Conservation (phyloP, 2,329 filamentous ascomycete species). For the Aschersonia sp. region DNA sequence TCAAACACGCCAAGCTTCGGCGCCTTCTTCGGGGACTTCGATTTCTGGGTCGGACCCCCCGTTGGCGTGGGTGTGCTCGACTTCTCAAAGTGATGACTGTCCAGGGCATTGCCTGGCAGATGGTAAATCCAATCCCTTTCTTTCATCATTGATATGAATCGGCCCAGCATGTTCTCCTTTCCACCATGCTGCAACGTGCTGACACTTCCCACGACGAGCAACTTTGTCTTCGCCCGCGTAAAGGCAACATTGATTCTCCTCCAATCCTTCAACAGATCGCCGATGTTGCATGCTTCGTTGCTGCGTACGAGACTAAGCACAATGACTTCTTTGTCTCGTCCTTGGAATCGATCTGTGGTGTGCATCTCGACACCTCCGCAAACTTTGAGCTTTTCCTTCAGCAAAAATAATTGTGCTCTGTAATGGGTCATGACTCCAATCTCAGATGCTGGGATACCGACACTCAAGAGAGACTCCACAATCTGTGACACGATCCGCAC, state of each 20-base stretch:
- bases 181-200: slow-evolving; percentile 61
- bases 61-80: slow-evolving; percentile 28
- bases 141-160: slow-evolving; percentile 68
- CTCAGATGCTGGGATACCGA: slow-evolving; percentile 59
- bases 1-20: slow-evolving; percentile 7
- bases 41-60: slow-evolving; percentile 3
- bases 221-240: slow-evolving; percentile 81
- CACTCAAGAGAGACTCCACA: slow-evolving; percentile 61
- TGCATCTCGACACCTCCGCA: slow-evolving; percentile 71
- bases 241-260: slow-evolving; percentile 90
- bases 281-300: slow-evolving; percentile 72
- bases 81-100: slow-evolving; percentile 55
- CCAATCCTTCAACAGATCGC: slow-evolving; percentile 84
- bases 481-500: slow-evolving; percentile 65
- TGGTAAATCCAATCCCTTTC: slow-evolving; percentile 67
- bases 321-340: slow-evolving; percentile 86
- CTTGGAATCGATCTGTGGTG: slow-evolving; percentile 93
- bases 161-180: slow-evolving; percentile 61
- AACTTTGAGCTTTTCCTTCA: slow-evolving; percentile 57
- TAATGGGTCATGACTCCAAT: slow-evolving; percentile 97
- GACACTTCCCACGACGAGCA: slow-evolving; percentile 75
- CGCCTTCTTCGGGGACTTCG: slow-evolving; percentile 15
- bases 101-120: slow-evolving; percentile 47
- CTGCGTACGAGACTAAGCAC: slow-evolving; percentile 78
- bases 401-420: slow-evolving; percentile 73